Conservation (phyloP, 495 filamentous ascomycete species). For the Tuber aestivum region DNA sequence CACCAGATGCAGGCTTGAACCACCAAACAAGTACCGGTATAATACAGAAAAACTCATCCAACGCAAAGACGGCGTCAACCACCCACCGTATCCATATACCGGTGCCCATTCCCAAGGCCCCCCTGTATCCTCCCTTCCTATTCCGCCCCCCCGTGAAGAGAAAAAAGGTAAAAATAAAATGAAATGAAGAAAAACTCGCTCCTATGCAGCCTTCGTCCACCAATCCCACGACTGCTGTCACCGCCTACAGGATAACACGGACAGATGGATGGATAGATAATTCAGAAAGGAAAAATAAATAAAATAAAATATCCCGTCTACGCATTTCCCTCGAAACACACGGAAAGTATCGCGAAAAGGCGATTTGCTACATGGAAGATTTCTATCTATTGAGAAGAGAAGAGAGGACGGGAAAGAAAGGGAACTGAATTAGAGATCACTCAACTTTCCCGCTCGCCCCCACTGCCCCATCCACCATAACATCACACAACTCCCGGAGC, state of each 20-base stretch:
- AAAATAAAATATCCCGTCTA: too few species aligned
- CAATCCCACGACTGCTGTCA: neutral
- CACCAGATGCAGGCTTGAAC: neutral
- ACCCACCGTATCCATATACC: neutral
- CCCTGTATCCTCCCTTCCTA: neutral
- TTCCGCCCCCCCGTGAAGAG: neutral
- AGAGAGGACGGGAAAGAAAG: conserved; percentile 12
- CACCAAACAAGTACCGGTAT: too few species aligned
- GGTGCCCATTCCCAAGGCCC: neutral
- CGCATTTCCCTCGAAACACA: neutral
- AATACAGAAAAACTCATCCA: neutral
- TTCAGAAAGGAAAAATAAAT: neutral
- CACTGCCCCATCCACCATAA: conserved; percentile 21
- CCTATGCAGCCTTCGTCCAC: neutral
- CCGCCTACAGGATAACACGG: neutral
- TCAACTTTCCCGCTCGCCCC: conserved; percentile 14
- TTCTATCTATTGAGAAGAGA: conserved; percentile 8
- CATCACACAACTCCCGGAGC: conserved; percentile 10
- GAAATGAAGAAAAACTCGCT: neutral
- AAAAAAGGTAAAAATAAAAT: neutral
- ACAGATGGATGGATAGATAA: neutral
- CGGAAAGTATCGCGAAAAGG: conserved; percentile 13
- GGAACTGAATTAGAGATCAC: conserved; percentile 21
- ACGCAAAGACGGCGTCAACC: neutral
- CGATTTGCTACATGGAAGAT: conserved; percentile 12